These are phyloP conservation scores for Sarcomyxa edulis DNA, from an alignment of 768 basidiomycete genomes.

Conservation along the genomic window DNA sequence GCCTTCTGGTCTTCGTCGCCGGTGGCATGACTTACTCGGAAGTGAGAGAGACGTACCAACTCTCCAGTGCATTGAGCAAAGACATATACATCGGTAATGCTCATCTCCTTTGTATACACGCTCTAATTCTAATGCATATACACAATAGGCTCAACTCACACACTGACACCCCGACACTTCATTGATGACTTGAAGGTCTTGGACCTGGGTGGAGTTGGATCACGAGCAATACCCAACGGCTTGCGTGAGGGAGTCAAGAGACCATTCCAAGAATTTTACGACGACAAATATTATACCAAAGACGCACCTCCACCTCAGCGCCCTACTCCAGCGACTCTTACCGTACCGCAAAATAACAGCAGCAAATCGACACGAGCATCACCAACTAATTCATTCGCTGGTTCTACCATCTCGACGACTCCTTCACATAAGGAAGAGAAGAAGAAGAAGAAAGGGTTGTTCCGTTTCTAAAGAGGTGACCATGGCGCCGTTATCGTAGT, in stretches of 20 bases:
- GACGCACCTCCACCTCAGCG: constrained; percentile 54
- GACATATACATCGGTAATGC: constrained; percentile 85
- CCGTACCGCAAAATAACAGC: constrained; percentile 26
- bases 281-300: constrained; percentile 68
- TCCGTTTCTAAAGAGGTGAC: constrained; percentile 45
- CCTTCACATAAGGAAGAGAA: constrained; percentile 44
- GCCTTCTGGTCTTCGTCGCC: constrained; percentile 85
- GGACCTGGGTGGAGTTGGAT: constrained; percentile 84
- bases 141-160: constrained; percentile 80
- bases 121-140: constrained; percentile 3
- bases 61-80: constrained; percentile 70
- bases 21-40: constrained; percentile 98
- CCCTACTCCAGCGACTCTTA: constrained; percentile 27
- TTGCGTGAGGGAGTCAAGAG: constrained; percentile 45
- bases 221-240: constrained; percentile 65
- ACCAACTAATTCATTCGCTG: constrained; percentile 47
- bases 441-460: constrained; percentile 77
- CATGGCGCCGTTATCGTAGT: constrained; percentile 3
- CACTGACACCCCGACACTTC: constrained; percentile 77
- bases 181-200: constrained; percentile 84
- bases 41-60: constrained; percentile 80
- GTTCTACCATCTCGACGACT: constrained; percentile 34
- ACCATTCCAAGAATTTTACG: constrained; percentile 72
- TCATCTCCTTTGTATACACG: background rate
- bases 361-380: constrained; percentile 38